Base-by-base conservation (phyloP, 176 grass and related monocot species). In the Avena sativa region DNA sequence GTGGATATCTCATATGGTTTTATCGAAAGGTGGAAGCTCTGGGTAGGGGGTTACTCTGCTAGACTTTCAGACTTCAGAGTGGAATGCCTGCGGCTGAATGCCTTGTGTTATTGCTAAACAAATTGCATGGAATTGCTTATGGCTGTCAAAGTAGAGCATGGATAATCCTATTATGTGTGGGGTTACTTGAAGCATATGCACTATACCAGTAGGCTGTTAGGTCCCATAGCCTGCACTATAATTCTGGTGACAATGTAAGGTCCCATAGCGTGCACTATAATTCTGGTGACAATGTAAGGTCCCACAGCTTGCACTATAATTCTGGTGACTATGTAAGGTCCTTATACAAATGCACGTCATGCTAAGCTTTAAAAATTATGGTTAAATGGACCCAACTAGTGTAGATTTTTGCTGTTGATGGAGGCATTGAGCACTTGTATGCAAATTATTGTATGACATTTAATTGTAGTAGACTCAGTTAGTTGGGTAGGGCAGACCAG, bases 51-150 rank as follows among this genome's bases (percentile, higher is more conserved):
- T 57, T 87, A 16, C 21, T 56, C 26, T 28, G 10, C 16, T 60
- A 52, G 49, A 38, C 40, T 2, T 90, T 25, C 71, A 69, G 3
- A 28, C 36, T 76, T 60, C 66, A 32, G 13, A 19, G 21, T 71
- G 25, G 20, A 60, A 0, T 16, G 28, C 32, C 49, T 70, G 63
- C 6, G 10, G 62, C 8, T 9, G 46, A 65, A 80, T 66, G 49
- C 8, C 34, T 85, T 70, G 23, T 58, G 6, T 48, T 69, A 11
- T 83, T 76, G 32, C n/a, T 86, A 1, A 0, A 86, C 58, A 68
- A 20, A 4, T 68, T 85, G 44, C 17, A 9, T 86, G 9, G 61
- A 76, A 26, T 43, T 50, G 9, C 19, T 26, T 60, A 9, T 81
- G 58, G 12, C 16, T 89, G 48, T 38, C 49, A 68, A 40, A 1